These are phyloP conservation scores for Cladosporium sp. DNA, from an alignment of 2,329 filamentous ascomycete genomes.

Conservation along the genomic window DNA sequence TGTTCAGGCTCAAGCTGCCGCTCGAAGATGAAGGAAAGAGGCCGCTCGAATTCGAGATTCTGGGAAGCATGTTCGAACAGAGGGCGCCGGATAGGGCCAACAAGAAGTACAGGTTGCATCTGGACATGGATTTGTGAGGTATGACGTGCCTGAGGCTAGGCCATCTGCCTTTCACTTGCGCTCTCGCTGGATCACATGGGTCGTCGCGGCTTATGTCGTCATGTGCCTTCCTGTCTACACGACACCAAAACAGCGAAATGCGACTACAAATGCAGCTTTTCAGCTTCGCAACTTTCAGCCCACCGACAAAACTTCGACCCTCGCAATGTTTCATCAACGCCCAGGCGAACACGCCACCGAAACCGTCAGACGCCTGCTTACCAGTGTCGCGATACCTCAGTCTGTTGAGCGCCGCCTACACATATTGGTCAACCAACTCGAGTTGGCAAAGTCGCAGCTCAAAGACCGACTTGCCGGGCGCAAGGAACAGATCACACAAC, in stretches of 20 bases:
- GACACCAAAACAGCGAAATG: not conserved
- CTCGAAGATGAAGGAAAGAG: constrained; percentile 35
- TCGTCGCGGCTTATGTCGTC: not conserved
- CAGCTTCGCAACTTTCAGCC: not conserved
- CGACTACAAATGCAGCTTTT: not conserved
- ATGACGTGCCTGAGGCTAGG: not conserved
- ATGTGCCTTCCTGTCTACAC: not conserved
- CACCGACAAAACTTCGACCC: not conserved
- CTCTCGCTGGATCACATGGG: not conserved
- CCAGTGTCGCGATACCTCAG: not conserved
- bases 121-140: constrained; percentile 57
- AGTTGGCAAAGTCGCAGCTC: not conserved
- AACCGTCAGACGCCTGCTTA: not conserved
- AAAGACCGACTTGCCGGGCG: not conserved
- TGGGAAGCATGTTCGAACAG: constrained; percentile 83
- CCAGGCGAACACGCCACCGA: not conserved
- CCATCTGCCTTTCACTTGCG: not conserved
- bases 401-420: not conserved
- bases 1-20: constrained; percentile 76
- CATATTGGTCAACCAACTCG: not conserved
- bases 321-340: not conserved
- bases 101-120: constrained; percentile 88
- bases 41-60: constrained; percentile 75
- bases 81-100: constrained; percentile 82
- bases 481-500: not conserved